These are phyloP conservation scores for Irpex lacteus DNA, from an alignment of 1,284 basidiomycete species.

Conservation along the genomic window DNA sequence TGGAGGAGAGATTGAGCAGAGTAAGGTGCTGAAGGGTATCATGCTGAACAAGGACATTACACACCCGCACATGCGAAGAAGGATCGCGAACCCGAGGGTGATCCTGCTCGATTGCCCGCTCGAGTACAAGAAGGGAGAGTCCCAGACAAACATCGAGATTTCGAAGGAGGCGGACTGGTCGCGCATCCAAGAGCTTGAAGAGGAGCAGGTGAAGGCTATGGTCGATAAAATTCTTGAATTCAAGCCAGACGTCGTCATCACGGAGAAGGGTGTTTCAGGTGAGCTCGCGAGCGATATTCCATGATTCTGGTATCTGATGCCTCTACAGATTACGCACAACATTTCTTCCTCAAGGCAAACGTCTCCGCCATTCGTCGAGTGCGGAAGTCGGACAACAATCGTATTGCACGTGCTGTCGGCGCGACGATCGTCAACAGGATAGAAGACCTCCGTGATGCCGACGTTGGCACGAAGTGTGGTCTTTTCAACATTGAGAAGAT, in stretches of 20 bases:
- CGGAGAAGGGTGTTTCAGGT: conserved; percentile 98
- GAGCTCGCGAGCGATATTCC: conserved; percentile 19
- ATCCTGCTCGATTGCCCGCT: conserved; percentile 93
- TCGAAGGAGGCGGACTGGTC: conserved; percentile 94
- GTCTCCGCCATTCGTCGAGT: conserved; percentile 93
- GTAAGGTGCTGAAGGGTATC: conserved; percentile 84
- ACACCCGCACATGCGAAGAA: conserved; percentile 93
- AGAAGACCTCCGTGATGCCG: conserved; percentile 90
- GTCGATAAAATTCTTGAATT: conserved; percentile 89
- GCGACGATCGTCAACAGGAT: conserved; percentile 97
- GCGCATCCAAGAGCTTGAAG: conserved; percentile 91
- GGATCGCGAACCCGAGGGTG: conserved; percentile 90
- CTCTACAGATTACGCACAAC: conserved; percentile 83
- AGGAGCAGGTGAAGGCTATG: conserved; percentile 93
- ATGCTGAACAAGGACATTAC: conserved; percentile 99
- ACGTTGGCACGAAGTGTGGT: conserved; percentile 92
- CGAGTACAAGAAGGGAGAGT: conserved; percentile 99
- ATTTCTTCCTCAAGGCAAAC: conserved; percentile 87
- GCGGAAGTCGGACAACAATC: conserved; percentile 98
- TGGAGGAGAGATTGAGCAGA: conserved; percentile 96
- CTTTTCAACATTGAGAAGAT: conserved; percentile 97
- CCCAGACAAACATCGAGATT: conserved; percentile 98
- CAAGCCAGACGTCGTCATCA: conserved; percentile 94
- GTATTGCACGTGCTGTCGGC: conserved; percentile 93
- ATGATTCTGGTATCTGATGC: background rate